Evolutionary conservation across 1,284 basidiomycete species (phyloP), one percentile per base, ranked within the genome.

Genomic region (Trametes sp.): DNA sequence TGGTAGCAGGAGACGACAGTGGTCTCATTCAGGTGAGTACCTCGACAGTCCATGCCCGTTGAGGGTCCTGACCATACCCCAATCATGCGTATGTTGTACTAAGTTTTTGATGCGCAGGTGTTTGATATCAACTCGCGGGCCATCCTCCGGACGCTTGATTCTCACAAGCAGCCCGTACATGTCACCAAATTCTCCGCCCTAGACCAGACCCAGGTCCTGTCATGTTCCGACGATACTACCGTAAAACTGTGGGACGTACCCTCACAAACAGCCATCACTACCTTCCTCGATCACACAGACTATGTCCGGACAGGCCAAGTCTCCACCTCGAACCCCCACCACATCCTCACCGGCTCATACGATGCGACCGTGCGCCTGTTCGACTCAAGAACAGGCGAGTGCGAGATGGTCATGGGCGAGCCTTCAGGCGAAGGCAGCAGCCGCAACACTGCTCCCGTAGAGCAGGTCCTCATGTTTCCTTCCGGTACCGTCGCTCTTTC

Each of bases 101-200:
- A 61, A 70, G 41, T 51, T 48, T 53, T 28, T 57, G 31, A 50
- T 44, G 56, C 51, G 14, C 70, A 94, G 92, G 83, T 99, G 24
- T 99, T 99, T 73, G 98, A 99, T 76, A 88, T 98, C 60, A 94
- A 90, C 71, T 97, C 94, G 26, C 85, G 98, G 53, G 97, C 97
- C 13, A 96, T 99, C 68, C 83, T 99, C 65, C 87, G 98, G 57
- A 94, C 95, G 0, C 84, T 99, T 65, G 91, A 95, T 69, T 90
- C 92, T 1, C 97, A 99, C 77, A 94, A 96, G 72, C 95, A 97
- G 73, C 95, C 97, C 29, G 95, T 98, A 0, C 96, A 98, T 78
- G 91, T 98, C 63, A 88, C 95, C 10, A 93, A 92, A 71, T 99
- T 99, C 77, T 98, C 97, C 2, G 78, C 89, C 1, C 84, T 92